A percentile compares a stretch with the other conserved stretches of the same genome.
Evolutionary conservation across 768 basidiomycete genomes (phyloP).

Genomic region (Chlorophyllum brunneum): DNA sequence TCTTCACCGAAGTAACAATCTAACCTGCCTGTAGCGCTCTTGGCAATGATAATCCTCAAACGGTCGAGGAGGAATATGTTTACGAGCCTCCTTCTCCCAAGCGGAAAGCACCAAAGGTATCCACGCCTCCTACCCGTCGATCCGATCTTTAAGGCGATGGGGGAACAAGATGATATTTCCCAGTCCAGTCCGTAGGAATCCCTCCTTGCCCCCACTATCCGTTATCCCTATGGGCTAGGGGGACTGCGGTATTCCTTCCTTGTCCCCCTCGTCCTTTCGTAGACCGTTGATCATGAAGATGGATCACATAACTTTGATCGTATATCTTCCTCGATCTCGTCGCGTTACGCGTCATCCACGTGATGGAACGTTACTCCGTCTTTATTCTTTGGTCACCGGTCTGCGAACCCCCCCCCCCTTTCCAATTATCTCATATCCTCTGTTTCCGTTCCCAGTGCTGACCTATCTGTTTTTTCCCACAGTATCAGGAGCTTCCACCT

Average conservation of each 20-base stretch:
- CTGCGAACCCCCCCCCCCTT: conserved; percentile 25
- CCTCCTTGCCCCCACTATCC: conserved; percentile 41
- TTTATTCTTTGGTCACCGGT: conserved; percentile 28
- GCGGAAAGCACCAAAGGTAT: conserved; percentile 89
- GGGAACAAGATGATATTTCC: conserved; percentile 46
- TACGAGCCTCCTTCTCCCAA: conserved; percentile 68
- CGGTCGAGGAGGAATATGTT: conserved; percentile 75
- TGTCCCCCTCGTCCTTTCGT: conserved; percentile 69
- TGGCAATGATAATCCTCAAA: conserved; percentile 61
- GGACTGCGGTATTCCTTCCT: conserved; percentile 71
- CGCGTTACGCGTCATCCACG: conserved; percentile 30
- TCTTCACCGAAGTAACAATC: not conserved
- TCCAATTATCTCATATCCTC: conserved; percentile 15
- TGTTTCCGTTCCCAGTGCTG: conserved; percentile 23
- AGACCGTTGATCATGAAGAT: conserved; percentile 34
- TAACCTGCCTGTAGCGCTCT: conserved; percentile 42
- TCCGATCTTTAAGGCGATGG: conserved; percentile 96
- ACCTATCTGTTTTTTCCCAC: conserved; percentile 24
- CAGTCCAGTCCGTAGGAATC: conserved; percentile 72
- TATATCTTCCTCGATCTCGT: conserved; percentile 27
- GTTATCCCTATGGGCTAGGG: conserved; percentile 89
- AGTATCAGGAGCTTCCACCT: conserved; percentile 46
- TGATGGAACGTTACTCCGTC: too few relatives aligned
- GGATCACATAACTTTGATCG: conserved; percentile 32
- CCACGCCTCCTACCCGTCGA: conserved; percentile 79